phyloP scores from a whole-genome alignment of 768 basidiomycete species.

The Amanita muscaria region DNA sequence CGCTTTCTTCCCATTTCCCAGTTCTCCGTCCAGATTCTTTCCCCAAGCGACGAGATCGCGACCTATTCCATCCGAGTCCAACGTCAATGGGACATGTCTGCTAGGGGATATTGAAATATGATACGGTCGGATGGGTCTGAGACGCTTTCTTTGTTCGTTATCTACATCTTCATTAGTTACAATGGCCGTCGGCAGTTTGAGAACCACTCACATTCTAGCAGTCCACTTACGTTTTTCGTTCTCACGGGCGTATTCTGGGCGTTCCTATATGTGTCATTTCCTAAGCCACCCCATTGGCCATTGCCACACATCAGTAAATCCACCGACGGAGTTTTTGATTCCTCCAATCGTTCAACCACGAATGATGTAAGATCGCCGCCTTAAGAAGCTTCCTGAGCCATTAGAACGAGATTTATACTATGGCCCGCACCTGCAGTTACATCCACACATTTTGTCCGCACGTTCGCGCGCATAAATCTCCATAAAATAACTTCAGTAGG shows the following conservation, averaged over 20 bases:
- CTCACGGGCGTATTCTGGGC: constrained; percentile 63
- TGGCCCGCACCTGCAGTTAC: constrained; percentile 49
- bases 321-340: constrained; percentile 18
- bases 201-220: constrained; percentile 76
- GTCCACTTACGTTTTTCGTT: constrained; percentile 72
- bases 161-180: too few relatives aligned
- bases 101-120: constrained; percentile 61
- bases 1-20: constrained; percentile 65
- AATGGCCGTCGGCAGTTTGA: too few relatives aligned
- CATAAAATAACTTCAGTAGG: constrained; percentile 82
- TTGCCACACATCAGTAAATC: constrained; percentile 72
- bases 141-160: constrained; percentile 48
- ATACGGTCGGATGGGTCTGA: constrained; percentile 57
- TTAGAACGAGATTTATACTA: neutral
- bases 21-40: constrained; percentile 61
- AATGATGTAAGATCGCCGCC: constrained; percentile 77
- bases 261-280: constrained; percentile 58
- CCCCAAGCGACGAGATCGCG: constrained; percentile 71
- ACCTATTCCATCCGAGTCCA: constrained; percentile 58
- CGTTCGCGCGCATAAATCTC: constrained; percentile 40
- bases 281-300: constrained; percentile 76
- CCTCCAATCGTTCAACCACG: constrained; percentile 45
- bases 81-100: constrained; percentile 66
- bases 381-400: constrained; percentile 14
- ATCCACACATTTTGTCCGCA: constrained; percentile 51